Conservation (phyloP, 768 basidiomycete genomes). For the Mycena maculata region DNA sequence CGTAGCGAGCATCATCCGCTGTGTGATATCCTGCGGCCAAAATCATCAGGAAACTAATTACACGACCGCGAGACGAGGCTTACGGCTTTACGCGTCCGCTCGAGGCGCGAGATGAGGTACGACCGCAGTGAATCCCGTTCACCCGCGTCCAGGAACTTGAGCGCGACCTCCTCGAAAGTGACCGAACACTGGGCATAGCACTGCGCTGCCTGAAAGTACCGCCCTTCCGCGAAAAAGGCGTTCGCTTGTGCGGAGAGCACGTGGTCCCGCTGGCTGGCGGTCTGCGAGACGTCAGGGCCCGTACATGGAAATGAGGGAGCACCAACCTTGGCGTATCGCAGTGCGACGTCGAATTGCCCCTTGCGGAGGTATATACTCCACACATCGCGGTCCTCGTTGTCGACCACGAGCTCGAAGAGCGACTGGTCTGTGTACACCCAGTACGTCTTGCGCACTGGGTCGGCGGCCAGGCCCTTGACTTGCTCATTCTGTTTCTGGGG, state of each 20-base stretch:
- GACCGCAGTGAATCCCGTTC: constrained; percentile 92
- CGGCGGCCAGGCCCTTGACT: constrained; percentile 81
- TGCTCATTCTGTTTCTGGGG: constrained; percentile 79
- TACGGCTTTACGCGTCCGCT: constrained; percentile 86
- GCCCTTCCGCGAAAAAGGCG: constrained; percentile 78
- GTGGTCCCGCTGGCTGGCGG: constrained; percentile 86
- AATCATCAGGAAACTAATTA: background rate
- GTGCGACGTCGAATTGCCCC: constrained; percentile 79
- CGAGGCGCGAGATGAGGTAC: constrained; percentile 89
- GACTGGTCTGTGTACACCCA: constrained; percentile 95
- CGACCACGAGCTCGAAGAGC: constrained; percentile 86
- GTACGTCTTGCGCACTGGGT: constrained; percentile 89
- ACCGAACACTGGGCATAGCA: constrained; percentile 91
- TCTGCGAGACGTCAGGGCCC: constrained; percentile 57
- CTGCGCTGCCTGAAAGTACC: constrained; percentile 93
- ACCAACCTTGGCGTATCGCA: constrained; percentile 83
- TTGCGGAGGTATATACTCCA: constrained; percentile 92
- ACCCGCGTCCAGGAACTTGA: constrained; percentile 89
- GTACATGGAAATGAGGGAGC: background rate
- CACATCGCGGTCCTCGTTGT: constrained; percentile 92
- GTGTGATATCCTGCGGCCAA: constrained; percentile 79
- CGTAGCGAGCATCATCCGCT: constrained; percentile 97
- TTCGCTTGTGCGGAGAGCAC: constrained; percentile 88
- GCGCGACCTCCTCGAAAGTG: constrained; percentile 90
- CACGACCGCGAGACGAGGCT: constrained; percentile 38